These are phyloP conservation scores for Tinospora cordifolia DNA, from an alignment of 164 flowering plant genomes.

Conservation along the genomic window DNA sequence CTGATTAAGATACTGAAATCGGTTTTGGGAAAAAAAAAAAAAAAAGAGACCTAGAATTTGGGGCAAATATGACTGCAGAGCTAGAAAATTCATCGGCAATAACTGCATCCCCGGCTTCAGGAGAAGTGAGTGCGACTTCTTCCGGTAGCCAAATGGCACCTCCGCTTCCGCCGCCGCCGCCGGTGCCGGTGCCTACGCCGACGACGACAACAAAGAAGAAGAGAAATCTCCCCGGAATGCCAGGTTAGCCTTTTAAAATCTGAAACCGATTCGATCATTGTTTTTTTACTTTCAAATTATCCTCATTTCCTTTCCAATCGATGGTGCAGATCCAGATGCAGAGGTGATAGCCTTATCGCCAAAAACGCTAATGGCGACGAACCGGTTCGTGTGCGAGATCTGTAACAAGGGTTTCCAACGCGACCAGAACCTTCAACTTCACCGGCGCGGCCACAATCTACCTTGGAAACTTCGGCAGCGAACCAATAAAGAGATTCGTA, in stretches of 20 bases:
- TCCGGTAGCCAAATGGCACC: conserved; percentile 23
- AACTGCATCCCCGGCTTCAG: conserved; percentile 44
- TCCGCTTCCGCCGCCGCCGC: conserved; percentile 2
- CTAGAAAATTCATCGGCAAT: conserved; percentile 32
- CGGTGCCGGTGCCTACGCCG: not conserved
- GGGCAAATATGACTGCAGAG: conserved; percentile 19
- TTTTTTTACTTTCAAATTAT: not conserved
- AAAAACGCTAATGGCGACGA: conserved; percentile 62
- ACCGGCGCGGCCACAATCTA: conserved; percentile 67
- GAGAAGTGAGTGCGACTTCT: conserved; percentile 38
- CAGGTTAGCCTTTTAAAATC: conserved; percentile 34
- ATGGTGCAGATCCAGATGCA: conserved; percentile 69
- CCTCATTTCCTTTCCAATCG: not conserved
- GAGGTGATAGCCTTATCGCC: conserved; percentile 71
- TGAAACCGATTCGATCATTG: not conserved
- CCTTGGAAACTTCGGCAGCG: conserved; percentile 78
- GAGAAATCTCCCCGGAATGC: conserved; percentile 85
- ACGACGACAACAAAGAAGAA: conserved; percentile 40
- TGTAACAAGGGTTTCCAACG: conserved; percentile 76
- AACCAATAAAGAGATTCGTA: conserved; percentile 42
- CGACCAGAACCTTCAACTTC: conserved; percentile 74
- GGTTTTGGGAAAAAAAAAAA: not conserved
- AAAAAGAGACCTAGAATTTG: not conserved
- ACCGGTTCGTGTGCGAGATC: conserved; percentile 71
- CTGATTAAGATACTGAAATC: not conserved